A percentile compares a stretch with the other conserved stretches of the same genome.
Conservation (phyloP, 208 protist species). For the Trypanosomatidae sp. region DNA sequence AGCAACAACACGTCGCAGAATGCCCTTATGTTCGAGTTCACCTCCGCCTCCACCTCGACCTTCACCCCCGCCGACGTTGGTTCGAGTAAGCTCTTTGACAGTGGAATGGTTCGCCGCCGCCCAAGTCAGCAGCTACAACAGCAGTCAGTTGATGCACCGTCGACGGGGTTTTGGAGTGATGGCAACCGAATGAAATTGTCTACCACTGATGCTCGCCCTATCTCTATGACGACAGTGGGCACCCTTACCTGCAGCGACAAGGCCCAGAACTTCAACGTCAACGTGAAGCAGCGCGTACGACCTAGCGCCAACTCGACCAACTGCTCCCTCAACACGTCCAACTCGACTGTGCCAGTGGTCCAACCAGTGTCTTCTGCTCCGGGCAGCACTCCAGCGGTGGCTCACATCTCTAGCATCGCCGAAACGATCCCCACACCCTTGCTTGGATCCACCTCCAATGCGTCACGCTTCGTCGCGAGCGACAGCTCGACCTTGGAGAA, state of each 20-base stretch:
- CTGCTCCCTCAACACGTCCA: constrained; percentile 24
- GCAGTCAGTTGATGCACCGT: not conserved
- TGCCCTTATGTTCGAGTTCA: constrained; percentile 36
- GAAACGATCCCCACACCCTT: not conserved
- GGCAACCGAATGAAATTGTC: constrained; percentile 28
- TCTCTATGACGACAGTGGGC: constrained; percentile 22
- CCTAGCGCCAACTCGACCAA: constrained; percentile 12
- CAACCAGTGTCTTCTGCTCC: constrained; percentile 5
- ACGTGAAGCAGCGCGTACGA: constrained; percentile 39
- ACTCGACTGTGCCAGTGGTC: constrained; percentile 7
- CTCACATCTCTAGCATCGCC: not conserved
- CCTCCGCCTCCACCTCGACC: constrained; percentile 14
- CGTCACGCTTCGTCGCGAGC: not conserved
- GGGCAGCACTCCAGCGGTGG: not conserved
- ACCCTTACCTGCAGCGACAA: constrained; percentile 25
- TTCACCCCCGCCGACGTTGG: constrained; percentile 1
- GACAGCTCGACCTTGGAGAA: constrained; percentile 6
- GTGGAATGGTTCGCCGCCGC: constrained; percentile 2
- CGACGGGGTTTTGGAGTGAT: constrained; percentile 15
- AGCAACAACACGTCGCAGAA: constrained; percentile 44
- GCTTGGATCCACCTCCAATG: not conserved
- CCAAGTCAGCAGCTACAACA: constrained; percentile 1
- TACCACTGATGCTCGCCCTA: constrained; percentile 19
- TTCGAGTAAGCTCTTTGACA: not conserved
- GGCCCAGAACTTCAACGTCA: constrained; percentile 32